These are phyloP conservation scores for Capronia americana DNA, from an alignment of 2,329 filamentous ascomycete species.

Conservation along the genomic window DNA sequence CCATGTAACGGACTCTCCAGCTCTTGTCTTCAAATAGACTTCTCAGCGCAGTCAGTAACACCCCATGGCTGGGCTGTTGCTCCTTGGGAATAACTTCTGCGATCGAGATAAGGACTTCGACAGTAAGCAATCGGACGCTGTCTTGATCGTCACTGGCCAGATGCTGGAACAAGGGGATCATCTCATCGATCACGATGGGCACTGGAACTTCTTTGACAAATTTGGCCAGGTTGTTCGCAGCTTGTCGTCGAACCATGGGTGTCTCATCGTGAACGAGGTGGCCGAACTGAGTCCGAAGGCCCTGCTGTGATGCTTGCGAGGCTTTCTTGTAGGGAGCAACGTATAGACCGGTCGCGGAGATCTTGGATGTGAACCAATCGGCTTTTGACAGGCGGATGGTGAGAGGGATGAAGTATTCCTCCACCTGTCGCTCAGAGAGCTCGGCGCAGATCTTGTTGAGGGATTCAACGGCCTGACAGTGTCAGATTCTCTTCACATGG, in stretches of 20 bases:
- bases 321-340: slow-evolving; percentile 93
- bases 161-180: slow-evolving; percentile 98
- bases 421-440: slow-evolving; percentile 88
- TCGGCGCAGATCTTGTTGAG: slow-evolving; percentile 98
- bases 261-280: slow-evolving; percentile 97
- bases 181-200: slow-evolving; percentile 91
- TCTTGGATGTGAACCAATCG: slow-evolving; percentile 99
- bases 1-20: slow-evolving; percentile 99
- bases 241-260: slow-evolving; percentile 96
- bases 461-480: slow-evolving; percentile 85
- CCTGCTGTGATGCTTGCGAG: slow-evolving; percentile 84
- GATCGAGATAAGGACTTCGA: slow-evolving; percentile 94
- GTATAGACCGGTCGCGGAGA: slow-evolving; percentile 95
- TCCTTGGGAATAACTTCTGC: slow-evolving; percentile 98
- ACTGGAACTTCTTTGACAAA: slow-evolving; percentile 98
- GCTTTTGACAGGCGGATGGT: slow-evolving; percentile 96
- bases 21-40: slow-evolving; percentile 99
- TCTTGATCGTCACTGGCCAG: slow-evolving; percentile 96
- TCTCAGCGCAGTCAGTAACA: slow-evolving; percentile 85
- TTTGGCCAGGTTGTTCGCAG: slow-evolving; percentile 93
- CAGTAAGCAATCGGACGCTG: slow-evolving; percentile 92
- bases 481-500: slow-evolving; percentile 25
- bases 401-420: slow-evolving; percentile 96
- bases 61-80: slow-evolving; percentile 94
- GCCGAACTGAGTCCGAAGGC: slow-evolving; percentile 88